A percentile compares a stretch with the other conserved stretches of the same genome.
phyloP scores from a whole-genome alignment of 2,329 filamentous ascomycete genomes.

The Scytalidium lignicola region DNA sequence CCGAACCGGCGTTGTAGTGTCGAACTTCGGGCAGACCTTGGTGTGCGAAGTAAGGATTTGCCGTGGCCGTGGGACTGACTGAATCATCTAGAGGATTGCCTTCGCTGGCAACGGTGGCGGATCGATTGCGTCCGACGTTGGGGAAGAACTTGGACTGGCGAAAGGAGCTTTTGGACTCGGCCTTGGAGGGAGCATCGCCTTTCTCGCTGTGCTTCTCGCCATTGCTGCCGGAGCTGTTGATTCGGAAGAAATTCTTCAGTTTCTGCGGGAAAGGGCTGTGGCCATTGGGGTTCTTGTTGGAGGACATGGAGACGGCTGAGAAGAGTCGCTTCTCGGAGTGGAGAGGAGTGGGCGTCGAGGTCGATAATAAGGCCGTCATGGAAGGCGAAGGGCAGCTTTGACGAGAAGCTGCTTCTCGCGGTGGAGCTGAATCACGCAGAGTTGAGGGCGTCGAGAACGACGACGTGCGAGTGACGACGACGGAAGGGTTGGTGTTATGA shows the following conservation, averaged over 20 bases:
- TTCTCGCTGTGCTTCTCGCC: slow-evolving; percentile 25
- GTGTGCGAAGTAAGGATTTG: slow-evolving; percentile 96
- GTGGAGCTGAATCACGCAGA: background rate
- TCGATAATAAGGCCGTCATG: slow-evolving; percentile 27
- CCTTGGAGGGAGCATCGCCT: slow-evolving; percentile 28
- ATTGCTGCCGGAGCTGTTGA: slow-evolving; percentile 45
- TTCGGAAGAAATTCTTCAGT: slow-evolving; percentile 67
- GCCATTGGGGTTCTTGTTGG: slow-evolving; percentile 47
- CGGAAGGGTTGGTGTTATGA: too few species aligned
- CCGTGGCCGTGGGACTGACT: slow-evolving; percentile 86
- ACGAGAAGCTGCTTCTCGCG: slow-evolving; percentile 22
- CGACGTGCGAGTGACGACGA: too few species aligned
- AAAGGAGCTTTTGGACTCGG: slow-evolving; percentile 46
- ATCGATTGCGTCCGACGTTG: slow-evolving; percentile 80
- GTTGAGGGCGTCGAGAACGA: too few species aligned
- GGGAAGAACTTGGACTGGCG: slow-evolving; percentile 87
- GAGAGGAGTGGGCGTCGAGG: slow-evolving; percentile 17
- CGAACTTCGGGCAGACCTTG: slow-evolving; percentile 89
- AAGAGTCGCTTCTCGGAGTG: slow-evolving; percentile 28
- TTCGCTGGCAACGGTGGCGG: slow-evolving; percentile 86
- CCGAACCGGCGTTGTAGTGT: slow-evolving; percentile 91
- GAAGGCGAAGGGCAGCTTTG: slow-evolving; percentile 17
- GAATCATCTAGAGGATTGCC: slow-evolving; percentile 85
- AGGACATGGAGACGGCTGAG: slow-evolving; percentile 28
- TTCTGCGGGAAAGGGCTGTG: slow-evolving; percentile 61